phyloP scores from a whole-genome alignment of 495 filamentous ascomycete genomes.

The Pseudoneurospora amorphoporcata region DNA sequence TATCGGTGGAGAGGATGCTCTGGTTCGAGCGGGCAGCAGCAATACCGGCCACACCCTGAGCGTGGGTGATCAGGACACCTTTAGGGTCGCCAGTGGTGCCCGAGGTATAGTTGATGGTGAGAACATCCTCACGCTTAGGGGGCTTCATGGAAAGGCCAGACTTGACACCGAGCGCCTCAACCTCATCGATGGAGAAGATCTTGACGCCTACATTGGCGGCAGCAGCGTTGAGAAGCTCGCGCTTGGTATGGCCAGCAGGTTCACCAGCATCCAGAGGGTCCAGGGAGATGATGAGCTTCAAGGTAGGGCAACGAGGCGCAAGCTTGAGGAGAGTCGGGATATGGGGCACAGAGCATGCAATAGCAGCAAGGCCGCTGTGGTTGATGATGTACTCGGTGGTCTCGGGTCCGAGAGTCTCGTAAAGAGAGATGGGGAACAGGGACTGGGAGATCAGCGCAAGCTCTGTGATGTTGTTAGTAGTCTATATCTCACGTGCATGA shows the following conservation, averaged over 20 bases:
- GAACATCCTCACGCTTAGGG: conserved; percentile 62
- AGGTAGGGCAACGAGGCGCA: conserved; percentile 60
- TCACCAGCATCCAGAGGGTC: conserved; percentile 82
- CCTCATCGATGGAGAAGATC: conserved; percentile 65
- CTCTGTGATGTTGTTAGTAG: conserved; percentile 42
- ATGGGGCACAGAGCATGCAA: conserved; percentile 75
- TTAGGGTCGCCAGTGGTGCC: conserved; percentile 94
- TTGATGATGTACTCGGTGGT: conserved; percentile 93
- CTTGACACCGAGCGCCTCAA: conserved; percentile 64
- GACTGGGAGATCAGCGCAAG: conserved; percentile 82
- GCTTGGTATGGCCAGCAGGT: conserved; percentile 65
- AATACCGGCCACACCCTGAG: conserved; percentile 66
- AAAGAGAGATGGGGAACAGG: conserved; percentile 85
- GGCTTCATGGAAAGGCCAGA: conserved; percentile 56
- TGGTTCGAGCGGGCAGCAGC: conserved; percentile 45
- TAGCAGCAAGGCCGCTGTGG: conserved; percentile 64
- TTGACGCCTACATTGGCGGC: conserved; percentile 61
- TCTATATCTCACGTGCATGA: background rate
- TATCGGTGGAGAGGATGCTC: conserved; percentile 42
- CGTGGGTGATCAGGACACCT: conserved; percentile 80
- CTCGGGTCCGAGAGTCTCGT: conserved; percentile 88
- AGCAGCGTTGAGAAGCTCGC: conserved; percentile 59
- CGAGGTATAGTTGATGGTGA: conserved; percentile 97
- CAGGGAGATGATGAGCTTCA: conserved; percentile 84
- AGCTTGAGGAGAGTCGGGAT: conserved; percentile 79